Evolutionary conservation across 306 rosid species (phyloP), one percentile per base, ranked within the genome.

Genomic region (Echinosophora koreensis): DNA sequence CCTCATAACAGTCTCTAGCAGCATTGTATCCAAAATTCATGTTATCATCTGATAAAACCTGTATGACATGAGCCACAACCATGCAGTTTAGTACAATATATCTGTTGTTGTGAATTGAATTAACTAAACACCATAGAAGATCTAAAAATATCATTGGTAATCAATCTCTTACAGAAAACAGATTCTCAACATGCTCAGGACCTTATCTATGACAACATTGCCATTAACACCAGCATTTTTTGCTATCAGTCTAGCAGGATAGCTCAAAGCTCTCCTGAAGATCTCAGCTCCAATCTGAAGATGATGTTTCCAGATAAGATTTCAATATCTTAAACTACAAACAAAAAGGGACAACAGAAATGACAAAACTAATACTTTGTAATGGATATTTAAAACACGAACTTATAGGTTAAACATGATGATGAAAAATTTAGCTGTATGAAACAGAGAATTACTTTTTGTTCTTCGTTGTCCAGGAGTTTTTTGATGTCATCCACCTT

Each of bases 181-280:
- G 61, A 37, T 47, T 66, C 66, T 84, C 83, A 38, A 81, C 80
- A 55, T 63, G 76, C 46, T 76, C 67, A 77, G 67, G 59, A 94
- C 98, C 97, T 90, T 90, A 58, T 94, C 88, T 54, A 94, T 81
- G 72, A 92, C 92, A 42, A 90, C 88, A 77, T 47, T 92, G 84
- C 98, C 97, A 84, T 92, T 94, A 59, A 81, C 92, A 60, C 97
- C 97, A 5, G 98, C 97, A 78, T 94, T 94, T 85, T 92, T 94
- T 1, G 98, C 97, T 77, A 94, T 94, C 73, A 89, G 71, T 84
- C 90, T 88, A 11, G 89, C 77, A 38, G 97, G 98, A 76, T 92
- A 94, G 81, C 88, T 81, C 87, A 94, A 79, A 76, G 97, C 95
- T 83, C 86, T 90, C 83, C 66, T 90, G 86, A 94, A 90, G 69